Conservation (phyloP, 2,329 filamentous ascomycete species). For the Claviceps sp. region DNA sequence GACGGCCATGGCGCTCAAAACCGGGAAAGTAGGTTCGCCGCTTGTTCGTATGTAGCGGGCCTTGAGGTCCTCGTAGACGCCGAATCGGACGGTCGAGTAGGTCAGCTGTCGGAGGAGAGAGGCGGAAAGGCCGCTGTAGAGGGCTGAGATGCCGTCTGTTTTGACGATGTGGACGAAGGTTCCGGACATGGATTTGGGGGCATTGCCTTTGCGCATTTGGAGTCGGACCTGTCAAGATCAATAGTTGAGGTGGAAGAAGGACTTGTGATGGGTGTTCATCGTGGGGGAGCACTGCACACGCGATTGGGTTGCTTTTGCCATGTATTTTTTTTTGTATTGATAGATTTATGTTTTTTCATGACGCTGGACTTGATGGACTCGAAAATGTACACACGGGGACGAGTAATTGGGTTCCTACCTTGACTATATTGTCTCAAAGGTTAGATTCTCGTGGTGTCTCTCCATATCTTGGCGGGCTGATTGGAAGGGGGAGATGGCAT, state of each 20-base stretch:
- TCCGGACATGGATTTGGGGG: slow-evolving; percentile 67
- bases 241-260: no score
- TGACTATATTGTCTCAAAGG: slow-evolving; percentile 3
- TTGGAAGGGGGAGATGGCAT: not conserved
- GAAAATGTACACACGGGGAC: no score
- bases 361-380: no score
- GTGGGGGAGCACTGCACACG: no score
- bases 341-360: no score
- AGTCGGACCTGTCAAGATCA: slow-evolving; percentile 55
- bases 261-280: no score
- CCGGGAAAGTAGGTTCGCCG: slow-evolving; percentile 50
- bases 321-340: no score
- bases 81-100: slow-evolving; percentile 93
- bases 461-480: not conserved
- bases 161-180: slow-evolving; percentile 75
- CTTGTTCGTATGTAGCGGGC: slow-evolving; percentile 39
- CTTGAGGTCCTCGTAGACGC: slow-evolving; percentile 91
- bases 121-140: slow-evolving; percentile 87
- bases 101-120: slow-evolving; percentile 88
- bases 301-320: no score
- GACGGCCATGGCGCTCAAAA: slow-evolving; percentile 72
- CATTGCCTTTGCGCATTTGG: slow-evolving; percentile 67
- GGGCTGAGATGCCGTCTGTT: slow-evolving; percentile 60
- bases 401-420: slow-evolving; percentile 2
- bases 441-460: not conserved